Evolutionary conservation across 2,329 filamentous ascomycete genomes (phyloP).

Genomic region (Exophiala dermatitidis): DNA sequence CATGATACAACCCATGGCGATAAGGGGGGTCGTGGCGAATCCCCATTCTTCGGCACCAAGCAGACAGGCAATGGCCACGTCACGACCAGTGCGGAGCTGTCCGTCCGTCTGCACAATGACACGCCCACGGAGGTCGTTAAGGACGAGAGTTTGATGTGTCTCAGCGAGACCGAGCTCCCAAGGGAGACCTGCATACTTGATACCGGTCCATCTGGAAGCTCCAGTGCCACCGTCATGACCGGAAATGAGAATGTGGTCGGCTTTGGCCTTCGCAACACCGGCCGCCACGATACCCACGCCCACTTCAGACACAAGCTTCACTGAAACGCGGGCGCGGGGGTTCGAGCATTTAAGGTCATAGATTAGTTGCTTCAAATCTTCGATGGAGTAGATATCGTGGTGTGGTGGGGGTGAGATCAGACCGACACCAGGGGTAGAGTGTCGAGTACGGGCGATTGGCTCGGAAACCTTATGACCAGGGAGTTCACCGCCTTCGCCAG

Average conservation of each 20-base stretch:
- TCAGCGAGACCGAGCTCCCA: slow-evolving; percentile 96
- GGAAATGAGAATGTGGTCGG: slow-evolving; percentile 92
- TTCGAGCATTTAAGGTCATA: slow-evolving; percentile 97
- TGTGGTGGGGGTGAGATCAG: slow-evolving; percentile 93
- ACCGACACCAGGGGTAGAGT: slow-evolving; percentile 93
- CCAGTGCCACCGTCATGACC: slow-evolving; percentile 95
- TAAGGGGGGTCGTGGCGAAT: slow-evolving; percentile 88
- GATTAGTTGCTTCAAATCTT: slow-evolving; percentile 94
- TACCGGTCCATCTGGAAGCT: slow-evolving; percentile 95
- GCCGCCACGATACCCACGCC: slow-evolving; percentile 96
- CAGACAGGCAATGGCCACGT: slow-evolving; percentile 88
- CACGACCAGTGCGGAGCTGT: slow-evolving; percentile 83
- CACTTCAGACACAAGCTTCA: slow-evolving; percentile 96
- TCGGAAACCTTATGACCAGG: slow-evolving; percentile 95
- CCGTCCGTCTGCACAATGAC: slow-evolving; percentile 95
- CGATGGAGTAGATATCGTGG: slow-evolving; percentile 97
- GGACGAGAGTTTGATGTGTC: slow-evolving; percentile 89
- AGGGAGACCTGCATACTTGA: slow-evolving; percentile 94
- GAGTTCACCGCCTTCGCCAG: slow-evolving; percentile 93
- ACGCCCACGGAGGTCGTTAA: slow-evolving; percentile 92
- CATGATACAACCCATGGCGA: slow-evolving; percentile 94
- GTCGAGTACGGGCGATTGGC: slow-evolving; percentile 86
- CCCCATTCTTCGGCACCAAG: slow-evolving; percentile 98
- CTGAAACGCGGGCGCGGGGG: slow-evolving; percentile 82
- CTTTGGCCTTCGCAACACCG: slow-evolving; percentile 94